Evolutionary conservation across 768 basidiomycete genomes (phyloP), one percentile per base, ranked within the genome.

Genomic region (Cystobasidium onofrii): DNA sequence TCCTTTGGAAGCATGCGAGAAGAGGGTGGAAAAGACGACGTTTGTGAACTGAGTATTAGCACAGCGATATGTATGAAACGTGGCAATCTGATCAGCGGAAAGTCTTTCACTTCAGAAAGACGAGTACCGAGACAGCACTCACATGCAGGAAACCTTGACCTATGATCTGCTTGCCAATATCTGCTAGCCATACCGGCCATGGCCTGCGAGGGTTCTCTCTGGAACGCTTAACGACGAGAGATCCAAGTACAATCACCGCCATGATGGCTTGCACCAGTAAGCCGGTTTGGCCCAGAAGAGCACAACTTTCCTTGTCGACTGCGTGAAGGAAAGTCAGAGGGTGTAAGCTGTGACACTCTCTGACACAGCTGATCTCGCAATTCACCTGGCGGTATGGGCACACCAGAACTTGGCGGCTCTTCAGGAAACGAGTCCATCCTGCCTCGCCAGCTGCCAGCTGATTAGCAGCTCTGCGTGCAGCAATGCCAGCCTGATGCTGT

Each of bases 221-320:
- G 72, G 94, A 90, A 72, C 95, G 85, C 80, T 98, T 98, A 79
- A 88, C 88, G 3, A 97, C 85, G 60, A 97, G 84, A 1, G 91
- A 92, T 20, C 88, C 84, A 36, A 97, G 85, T n/a, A 95, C 93
- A 34, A 97, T 82, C 20, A 92, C 81, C n/a, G 92, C 95, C 88
- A 98, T 88, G 25, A 91, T 84, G 1, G 80, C 89, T 82, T 97
- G 91, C 23, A 92, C 89, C 67, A 88, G 82, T 77, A 85, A 81
- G 10, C 84, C 85, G 39, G 85, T 84, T 0, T 84, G 84, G 15
- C 86, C 85, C 46, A 86, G 80, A 7, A 85, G 82, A 73, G 80
- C 79, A 79, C 84, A 86, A 75, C 81, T 80, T 36, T 78, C 82
- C 73, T 81, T 81, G 78, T 86, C 85, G 60, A 85, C 79, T 39